Evolutionary conservation across 208 protist species (phyloP), one percentile per base, ranked within the genome.

Genomic region (Sergeia podlipaevii): DNA sequence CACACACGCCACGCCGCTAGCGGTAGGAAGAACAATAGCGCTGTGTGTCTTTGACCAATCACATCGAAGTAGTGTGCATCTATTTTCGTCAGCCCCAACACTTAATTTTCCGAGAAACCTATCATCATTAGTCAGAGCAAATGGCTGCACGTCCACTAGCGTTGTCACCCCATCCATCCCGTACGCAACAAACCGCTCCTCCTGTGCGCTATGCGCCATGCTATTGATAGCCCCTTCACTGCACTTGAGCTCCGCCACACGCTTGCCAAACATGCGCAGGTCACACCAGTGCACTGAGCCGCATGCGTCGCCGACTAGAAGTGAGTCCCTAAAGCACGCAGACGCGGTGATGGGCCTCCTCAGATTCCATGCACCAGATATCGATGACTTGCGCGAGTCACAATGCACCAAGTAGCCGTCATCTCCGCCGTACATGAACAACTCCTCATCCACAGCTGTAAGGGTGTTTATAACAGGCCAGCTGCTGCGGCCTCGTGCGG

Each of bases 391-490:
- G 39, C 72, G 66, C 23, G 62, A 44, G 51, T 85, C 77, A 18
- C 45, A 58, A 7, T 68, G 34, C 37, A 80, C 67, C 11, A 94
- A 60, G 56, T 82, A 89, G 23, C 87, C 87, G 51, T 91, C 83
- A 58, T 94, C 87, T 20, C 83, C 87, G 24, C 83, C 87, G 52
- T 70, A 86, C 13, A 72, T 29, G 36, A 60, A 64, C 24, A 44
- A 60, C 36, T 55, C 43, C 2, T 59, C 43, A 21, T 43, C 30
- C 6, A 53, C 53, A 1, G 44, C 42, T 0, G 69, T 49, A 15
- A 94, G 49, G 27, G 76, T 65, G 49, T 94, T 94, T n/a, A 91
- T 36, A 3, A 94, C 87, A 3, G 87, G 80, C 80, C 82, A 94
- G 29, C 69, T 48, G 8, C 43, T 59, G n/a, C 72, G 73, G 11